Evolutionary conservation across 176 grass and related monocot genomes (phyloP).

Genomic region (Saccharum spontaneum): DNA sequence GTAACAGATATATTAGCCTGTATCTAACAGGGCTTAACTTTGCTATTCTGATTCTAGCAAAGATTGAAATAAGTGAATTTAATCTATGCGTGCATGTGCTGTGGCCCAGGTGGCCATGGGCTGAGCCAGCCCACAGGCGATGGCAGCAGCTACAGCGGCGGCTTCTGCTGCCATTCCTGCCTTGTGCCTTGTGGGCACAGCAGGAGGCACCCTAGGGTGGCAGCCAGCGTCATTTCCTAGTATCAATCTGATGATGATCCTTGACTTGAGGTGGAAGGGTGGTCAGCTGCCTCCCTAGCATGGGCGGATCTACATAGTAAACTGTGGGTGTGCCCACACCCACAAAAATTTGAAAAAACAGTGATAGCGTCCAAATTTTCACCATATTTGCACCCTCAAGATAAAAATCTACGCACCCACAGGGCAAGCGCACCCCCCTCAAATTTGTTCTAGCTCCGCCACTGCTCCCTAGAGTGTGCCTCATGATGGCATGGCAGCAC

Average conservation of each 20-base stretch:
- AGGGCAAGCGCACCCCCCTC: too few species aligned
- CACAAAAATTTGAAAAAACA: too few species aligned
- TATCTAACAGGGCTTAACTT: neutral
- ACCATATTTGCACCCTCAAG: too few species aligned
- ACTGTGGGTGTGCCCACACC: too few species aligned
- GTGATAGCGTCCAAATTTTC: too few species aligned
- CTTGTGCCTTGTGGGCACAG: neutral
- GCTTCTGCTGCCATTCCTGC: neutral
- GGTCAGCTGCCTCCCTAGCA: neutral
- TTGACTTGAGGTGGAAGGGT: neutral
- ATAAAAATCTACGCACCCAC: too few species aligned
- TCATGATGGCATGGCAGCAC: neutral
- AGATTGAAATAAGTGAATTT: neutral
- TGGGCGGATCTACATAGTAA: too few species aligned
- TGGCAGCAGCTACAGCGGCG: neutral
- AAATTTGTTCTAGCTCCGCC: too few species aligned
- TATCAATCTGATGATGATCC: neutral
- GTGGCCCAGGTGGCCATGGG: neutral
- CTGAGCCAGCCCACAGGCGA: neutral
- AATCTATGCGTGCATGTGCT: neutral
- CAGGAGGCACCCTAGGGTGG: neutral
- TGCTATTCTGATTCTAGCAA: neutral
- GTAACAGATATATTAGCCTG: constrained; percentile 1
- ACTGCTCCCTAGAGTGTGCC: neutral
- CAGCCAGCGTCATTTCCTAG: neutral